Conservation (phyloP, 345 rosid species). For the Arabidopsis thaliana region DNA sequence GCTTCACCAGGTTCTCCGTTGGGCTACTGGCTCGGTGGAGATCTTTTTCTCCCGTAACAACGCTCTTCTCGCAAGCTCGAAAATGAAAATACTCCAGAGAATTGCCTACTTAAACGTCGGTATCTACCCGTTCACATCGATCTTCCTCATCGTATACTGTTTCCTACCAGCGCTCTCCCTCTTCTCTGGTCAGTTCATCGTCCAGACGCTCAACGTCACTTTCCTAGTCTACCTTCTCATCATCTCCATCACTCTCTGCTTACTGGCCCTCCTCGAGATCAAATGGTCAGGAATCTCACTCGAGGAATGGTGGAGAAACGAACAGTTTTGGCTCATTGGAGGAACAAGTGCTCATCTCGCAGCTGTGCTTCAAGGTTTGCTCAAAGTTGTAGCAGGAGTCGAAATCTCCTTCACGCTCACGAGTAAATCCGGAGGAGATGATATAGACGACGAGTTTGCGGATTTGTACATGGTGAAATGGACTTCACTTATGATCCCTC, state of each 20-base stretch:
- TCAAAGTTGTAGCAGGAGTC: constrained; percentile 90
- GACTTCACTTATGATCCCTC: constrained; percentile 93
- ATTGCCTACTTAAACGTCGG: constrained; percentile 94
- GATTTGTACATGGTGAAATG: constrained; percentile 85
- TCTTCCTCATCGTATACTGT: constrained; percentile 95
- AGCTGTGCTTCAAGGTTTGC: constrained; percentile 90
- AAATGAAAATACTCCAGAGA: constrained; percentile 90
- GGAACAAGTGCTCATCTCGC: constrained; percentile 98
- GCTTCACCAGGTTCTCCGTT: constrained; percentile 96
- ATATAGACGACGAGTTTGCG: constrained; percentile 89
- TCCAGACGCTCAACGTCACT: constrained; percentile 75
- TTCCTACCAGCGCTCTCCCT: constrained; percentile 96
- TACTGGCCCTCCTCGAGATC: constrained; percentile 89
- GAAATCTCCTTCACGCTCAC: constrained; percentile 95
- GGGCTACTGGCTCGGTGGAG: constrained; percentile 99
- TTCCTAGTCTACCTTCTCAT: constrained; percentile 82
- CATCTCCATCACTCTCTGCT: constrained; percentile 76
- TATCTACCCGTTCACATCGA: constrained; percentile 93
- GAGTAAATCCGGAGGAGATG: constrained; percentile 87
- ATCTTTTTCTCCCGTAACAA: constrained; percentile 98
- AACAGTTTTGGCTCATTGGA: constrained; percentile 97
- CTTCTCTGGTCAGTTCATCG: constrained; percentile 97
- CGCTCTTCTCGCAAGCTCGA: constrained; percentile 82
- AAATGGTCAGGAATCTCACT: constrained; percentile 95
- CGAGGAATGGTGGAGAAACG: constrained; percentile 99